phyloP scores from a whole-genome alignment of 2,329 filamentous ascomycete genomes.

The Fusarium temperatum region DNA sequence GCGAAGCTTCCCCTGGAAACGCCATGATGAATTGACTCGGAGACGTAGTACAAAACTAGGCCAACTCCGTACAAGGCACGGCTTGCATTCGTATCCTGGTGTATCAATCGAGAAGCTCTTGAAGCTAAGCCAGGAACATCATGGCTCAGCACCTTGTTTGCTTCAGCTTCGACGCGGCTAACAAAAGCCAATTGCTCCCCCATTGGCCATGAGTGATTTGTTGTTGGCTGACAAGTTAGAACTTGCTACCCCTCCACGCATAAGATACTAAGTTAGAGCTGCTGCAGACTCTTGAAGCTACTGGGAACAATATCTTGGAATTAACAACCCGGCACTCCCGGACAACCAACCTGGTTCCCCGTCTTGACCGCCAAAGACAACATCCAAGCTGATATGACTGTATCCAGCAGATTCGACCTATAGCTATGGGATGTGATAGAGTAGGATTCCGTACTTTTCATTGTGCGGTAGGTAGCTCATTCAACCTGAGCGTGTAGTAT shows the following conservation, averaged over 20 bases:
- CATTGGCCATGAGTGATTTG: constrained; percentile 28
- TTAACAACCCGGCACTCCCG: constrained; percentile 14
- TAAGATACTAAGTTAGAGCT: neutral
- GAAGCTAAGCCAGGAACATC: constrained; percentile 30
- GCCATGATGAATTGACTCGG: constrained; percentile 14
- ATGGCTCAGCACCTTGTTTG: neutral
- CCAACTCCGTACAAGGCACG: constrained; percentile 20
- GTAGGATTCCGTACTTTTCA: neutral
- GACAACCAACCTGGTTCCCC: constrained; percentile 24
- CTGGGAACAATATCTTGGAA: constrained; percentile 14
- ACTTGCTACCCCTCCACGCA: neutral
- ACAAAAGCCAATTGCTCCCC: constrained; percentile 30
- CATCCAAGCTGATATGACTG: constrained; percentile 2
- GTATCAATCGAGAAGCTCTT: constrained; percentile 6
- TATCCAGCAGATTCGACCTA: neutral
- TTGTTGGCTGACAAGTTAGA: constrained; percentile 18
- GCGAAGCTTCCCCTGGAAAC: constrained; percentile 21
- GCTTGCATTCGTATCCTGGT: constrained; percentile 10
- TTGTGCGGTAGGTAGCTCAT: neutral
- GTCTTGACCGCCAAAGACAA: constrained; percentile 32
- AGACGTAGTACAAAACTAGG: constrained; percentile 26
- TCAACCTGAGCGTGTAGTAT: neutral
- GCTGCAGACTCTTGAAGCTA: constrained; percentile 4
- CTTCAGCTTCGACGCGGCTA: constrained; percentile 2
- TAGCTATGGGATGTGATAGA: neutral